phyloP scores from a whole-genome alignment of 331 rosid genomes.

The Acacia concinna region DNA sequence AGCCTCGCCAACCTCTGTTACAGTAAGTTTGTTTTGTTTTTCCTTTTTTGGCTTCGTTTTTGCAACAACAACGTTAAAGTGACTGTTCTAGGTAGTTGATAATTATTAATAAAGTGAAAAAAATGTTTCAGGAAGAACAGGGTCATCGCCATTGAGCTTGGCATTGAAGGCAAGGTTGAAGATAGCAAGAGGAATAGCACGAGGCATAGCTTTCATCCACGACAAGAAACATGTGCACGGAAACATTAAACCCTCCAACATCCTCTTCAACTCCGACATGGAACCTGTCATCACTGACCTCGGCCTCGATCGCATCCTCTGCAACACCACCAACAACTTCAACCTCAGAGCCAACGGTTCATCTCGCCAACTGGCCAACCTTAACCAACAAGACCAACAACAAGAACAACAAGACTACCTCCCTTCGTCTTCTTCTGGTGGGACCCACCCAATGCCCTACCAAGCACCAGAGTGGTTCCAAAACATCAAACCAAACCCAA shows the following conservation, averaged over 20 bases:
- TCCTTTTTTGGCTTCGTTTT: neutral
- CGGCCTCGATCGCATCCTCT: conserved; percentile 57
- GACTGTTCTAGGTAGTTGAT: neutral
- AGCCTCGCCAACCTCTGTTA: conserved; percentile 49
- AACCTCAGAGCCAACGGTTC: conserved; percentile 34
- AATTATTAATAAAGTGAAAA: neutral
- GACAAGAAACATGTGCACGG: conserved; percentile 91
- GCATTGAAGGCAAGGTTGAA: conserved; percentile 58
- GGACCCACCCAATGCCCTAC: conserved; percentile 46
- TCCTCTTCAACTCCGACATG: conserved; percentile 62
- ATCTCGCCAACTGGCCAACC: conserved; percentile 40
- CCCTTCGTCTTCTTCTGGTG: neutral
- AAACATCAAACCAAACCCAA: conserved; percentile 60
- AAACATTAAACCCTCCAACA: conserved; percentile 73
- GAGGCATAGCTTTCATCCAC: conserved; percentile 76
- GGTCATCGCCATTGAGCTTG: conserved; percentile 53
- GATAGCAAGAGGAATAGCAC: conserved; percentile 79
- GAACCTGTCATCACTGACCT: conserved; percentile 76
- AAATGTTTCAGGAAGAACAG: conserved; percentile 51
- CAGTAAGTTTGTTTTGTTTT: conserved; percentile 53
- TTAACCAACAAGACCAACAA: conserved; percentile 9
- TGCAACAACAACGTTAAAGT: neutral
- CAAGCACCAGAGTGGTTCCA: conserved; percentile 79
- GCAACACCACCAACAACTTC: neutral
- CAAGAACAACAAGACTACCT: conserved; percentile 19